Percentiles rank a stretch among this genome's conserved stretches.
These are phyloP conservation scores for Carex cristatella DNA, from an alignment of 176 grass and related monocot genomes.

Conservation along the genomic window DNA sequence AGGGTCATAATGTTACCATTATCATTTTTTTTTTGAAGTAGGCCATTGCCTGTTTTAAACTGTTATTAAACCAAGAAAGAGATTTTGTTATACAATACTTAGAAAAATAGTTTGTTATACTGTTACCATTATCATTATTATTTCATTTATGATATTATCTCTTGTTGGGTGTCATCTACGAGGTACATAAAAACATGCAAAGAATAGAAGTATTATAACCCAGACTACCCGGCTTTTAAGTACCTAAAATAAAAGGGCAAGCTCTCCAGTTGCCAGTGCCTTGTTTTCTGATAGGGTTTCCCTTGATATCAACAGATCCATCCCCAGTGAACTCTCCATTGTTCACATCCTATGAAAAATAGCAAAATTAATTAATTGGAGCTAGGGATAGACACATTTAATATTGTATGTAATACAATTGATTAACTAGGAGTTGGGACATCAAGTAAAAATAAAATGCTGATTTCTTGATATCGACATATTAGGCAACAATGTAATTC, in stretches of 20 bases:
- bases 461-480: neutral
- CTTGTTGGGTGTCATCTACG: neutral
- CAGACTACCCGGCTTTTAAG: neutral
- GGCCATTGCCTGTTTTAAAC: too few species aligned
- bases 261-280: slow-evolving; percentile 80
- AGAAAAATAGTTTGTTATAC: neutral
- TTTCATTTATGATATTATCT: neutral
- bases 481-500: neutral
- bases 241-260: slow-evolving; percentile 90
- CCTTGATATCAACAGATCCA: slow-evolving; percentile 63
- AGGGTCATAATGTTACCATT: neutral
- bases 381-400: neutral
- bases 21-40: neutral
- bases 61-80: too few species aligned
- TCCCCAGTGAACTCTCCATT: slow-evolving; percentile 61
- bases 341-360: slow-evolving; percentile 36
- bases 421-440: neutral
- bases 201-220: neutral
- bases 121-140: neutral
- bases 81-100: too few species aligned
- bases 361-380: neutral
- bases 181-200: neutral
- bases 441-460: neutral
- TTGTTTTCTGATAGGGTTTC: slow-evolving; percentile 64
- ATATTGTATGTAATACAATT: neutral